Conservation (phyloP, 2,329 filamentous ascomycete species). For the Ophiostoma perfectum region DNA sequence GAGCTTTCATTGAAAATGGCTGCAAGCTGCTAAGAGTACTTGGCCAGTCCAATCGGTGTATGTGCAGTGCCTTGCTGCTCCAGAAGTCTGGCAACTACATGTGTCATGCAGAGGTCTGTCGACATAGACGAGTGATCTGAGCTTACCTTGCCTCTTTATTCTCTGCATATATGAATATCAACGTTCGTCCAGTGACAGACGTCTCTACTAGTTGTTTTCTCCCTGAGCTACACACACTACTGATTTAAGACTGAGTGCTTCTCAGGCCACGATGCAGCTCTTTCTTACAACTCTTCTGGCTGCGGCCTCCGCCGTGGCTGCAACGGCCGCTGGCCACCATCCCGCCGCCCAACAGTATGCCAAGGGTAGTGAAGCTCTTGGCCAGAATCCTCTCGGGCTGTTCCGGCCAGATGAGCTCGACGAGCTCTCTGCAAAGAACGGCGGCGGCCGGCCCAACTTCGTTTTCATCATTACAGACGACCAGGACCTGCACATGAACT, state of each 20-base stretch:
- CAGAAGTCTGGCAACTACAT: not conserved
- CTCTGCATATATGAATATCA: not conserved
- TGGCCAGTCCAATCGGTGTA: too few relatives aligned
- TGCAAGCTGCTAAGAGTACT: not conserved
- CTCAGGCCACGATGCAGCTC: not conserved
- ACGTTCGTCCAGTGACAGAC: not conserved
- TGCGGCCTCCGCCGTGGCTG: not conserved
- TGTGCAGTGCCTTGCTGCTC: too few relatives aligned
- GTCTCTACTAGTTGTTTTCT: not conserved
- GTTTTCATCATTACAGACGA: constrained; percentile 59
- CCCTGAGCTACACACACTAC: too few relatives aligned
- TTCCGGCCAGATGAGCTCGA: not conserved
- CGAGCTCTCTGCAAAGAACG: constrained; percentile 8
- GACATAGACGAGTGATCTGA: not conserved
- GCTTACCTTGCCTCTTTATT: not conserved
- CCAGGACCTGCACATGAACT: constrained; percentile 57
- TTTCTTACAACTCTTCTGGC: not conserved
- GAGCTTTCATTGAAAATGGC: not conserved
- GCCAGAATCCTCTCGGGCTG: constrained; percentile 1
- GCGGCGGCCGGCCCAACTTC: constrained; percentile 25
- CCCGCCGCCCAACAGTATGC: not conserved
- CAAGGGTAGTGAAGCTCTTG: not conserved
- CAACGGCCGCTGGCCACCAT: not conserved
- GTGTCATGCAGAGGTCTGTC: not conserved
- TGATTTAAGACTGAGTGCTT: not conserved